phyloP scores from a whole-genome alignment of 495 filamentous ascomycete genomes.

The Aspergillus incahuasiensis region DNA sequence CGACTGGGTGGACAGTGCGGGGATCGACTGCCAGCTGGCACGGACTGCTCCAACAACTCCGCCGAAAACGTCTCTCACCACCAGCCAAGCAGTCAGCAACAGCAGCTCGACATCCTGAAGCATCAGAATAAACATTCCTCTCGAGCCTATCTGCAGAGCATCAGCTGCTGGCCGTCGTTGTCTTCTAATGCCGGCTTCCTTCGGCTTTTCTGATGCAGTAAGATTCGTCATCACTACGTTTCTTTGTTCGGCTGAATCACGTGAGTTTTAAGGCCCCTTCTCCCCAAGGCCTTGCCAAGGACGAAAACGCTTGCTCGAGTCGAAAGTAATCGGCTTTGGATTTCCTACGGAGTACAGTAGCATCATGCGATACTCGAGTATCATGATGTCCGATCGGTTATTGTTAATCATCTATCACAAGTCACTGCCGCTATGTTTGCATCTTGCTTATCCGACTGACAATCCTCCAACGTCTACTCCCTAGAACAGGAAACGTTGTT shows the following conservation, averaged over 20 bases:
- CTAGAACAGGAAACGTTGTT: background rate
- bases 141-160: background rate
- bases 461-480: background rate
- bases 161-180: background rate
- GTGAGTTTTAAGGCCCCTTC: background rate
- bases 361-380: background rate
- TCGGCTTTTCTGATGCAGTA: too few relatives aligned
- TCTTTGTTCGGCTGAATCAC: background rate
- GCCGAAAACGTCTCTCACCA: background rate
- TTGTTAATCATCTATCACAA: background rate
- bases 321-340: background rate
- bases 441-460: background rate
- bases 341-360: background rate
- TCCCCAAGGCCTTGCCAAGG: too few relatives aligned
- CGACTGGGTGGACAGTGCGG: background rate
- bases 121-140: background rate
- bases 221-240: background rate
- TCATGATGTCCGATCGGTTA: background rate
- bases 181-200: background rate
- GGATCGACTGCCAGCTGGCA: slow-evolving; percentile 3
- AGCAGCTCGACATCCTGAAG: background rate
- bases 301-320: too few relatives aligned
- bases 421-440: background rate
- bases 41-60: background rate
- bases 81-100: background rate